phyloP scores from a whole-genome alignment of 768 basidiomycete genomes.

The Rhodotorula sphaerocarpa region DNA sequence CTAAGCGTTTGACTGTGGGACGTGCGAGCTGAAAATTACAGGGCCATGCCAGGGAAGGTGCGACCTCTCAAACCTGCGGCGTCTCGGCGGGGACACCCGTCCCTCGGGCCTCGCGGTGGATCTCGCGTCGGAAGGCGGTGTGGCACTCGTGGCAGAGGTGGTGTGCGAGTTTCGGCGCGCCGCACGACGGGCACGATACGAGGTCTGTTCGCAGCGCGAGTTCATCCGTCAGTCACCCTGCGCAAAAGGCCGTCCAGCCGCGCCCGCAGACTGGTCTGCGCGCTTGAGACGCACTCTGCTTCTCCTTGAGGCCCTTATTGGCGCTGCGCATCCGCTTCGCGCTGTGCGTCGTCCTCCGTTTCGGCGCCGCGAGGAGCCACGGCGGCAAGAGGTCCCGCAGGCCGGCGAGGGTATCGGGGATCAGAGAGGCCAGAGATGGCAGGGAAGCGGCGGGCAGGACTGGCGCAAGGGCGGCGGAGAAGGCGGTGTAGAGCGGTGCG shows the following conservation, averaged over 20 bases:
- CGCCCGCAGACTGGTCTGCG: background rate
- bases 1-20: too few species aligned
- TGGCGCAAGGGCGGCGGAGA: constrained; percentile 1
- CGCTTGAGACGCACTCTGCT: constrained; percentile 57
- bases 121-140: constrained; percentile 57
- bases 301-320: constrained; percentile 91
- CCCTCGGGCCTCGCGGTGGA: constrained; percentile 48
- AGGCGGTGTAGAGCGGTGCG: background rate
- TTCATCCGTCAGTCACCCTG: too few species aligned
- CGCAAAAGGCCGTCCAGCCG: too few species aligned
- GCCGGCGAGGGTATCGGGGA: constrained; percentile 25
- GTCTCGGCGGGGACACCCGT: background rate
- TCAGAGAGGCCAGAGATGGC: constrained; percentile 8
- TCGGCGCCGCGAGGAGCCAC: constrained; percentile 83
- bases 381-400: constrained; percentile 72
- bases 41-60: too few species aligned
- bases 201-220: constrained; percentile 67
- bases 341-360: constrained; percentile 86
- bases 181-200: constrained; percentile 82
- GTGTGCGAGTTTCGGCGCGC: constrained; percentile 76
- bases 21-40: too few species aligned
- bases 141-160: constrained; percentile 79
- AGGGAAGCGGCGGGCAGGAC: background rate
- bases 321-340: constrained; percentile 89
- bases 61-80: background rate